Evolutionary conservation across 2,329 filamentous ascomycete species (phyloP), one percentile per base, ranked within the genome.

Genomic region (Microthyrium microscopicum): DNA sequence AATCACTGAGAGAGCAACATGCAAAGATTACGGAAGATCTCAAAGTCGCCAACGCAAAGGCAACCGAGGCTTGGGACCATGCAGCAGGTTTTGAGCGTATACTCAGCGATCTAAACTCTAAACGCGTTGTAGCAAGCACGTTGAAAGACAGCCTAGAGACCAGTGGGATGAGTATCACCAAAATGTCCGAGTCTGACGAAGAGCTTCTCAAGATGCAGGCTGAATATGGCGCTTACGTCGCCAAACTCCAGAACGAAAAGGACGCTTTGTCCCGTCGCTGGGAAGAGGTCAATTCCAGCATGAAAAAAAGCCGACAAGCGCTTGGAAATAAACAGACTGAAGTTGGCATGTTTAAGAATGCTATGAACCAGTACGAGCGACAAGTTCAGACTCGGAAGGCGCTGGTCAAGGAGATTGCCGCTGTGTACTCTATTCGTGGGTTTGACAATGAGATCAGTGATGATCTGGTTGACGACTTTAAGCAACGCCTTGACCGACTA

Each of bases 281-380:
- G 44, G 58, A 63, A 37, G 65, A 77, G 17, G 61, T 91, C n/a
- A 59, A 58, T 36, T 48, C 60, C 18, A 55, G 59, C 19, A 58
- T 73, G 3, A 57, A 68, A 36, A 46, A 53, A 3, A 54, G 51
- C 30, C 63, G 67, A 13, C 11, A 38, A 4, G 29, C 3, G 40
- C 47, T 61, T 9, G 60, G 56, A 32, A 40, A 41, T n/a, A 66
- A 67, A 42, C 60, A 67, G 39, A 60, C 51, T 1, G 77, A 84
- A 44, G 66, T 73, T 44, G 87, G 87, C 27, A 81, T 77, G 43
- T 74, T 77, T 44, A 72, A 89, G 52, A 87, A 85, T 2, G 77
- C 93, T 49, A 84, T 87, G 56, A 77, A 81, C 40, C 81, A 78
- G 45, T 82, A 89, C 49, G 82, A 94, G 49, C 71, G 77, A 4